Conservation (phyloP, 495 filamentous ascomycete species). For the Tuber melanosporum region DNA sequence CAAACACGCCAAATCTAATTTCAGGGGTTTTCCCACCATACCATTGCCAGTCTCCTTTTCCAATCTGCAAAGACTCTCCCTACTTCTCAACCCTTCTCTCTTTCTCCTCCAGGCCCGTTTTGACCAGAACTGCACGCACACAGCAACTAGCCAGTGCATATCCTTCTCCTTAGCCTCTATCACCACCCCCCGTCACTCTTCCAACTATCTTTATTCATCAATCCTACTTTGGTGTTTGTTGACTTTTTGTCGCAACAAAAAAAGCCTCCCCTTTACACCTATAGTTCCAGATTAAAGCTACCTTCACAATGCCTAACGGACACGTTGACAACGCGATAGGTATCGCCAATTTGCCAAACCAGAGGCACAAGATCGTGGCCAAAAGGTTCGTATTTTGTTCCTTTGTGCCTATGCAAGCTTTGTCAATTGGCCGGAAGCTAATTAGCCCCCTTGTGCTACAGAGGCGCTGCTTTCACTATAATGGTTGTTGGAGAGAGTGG, state of each 20-base stretch:
- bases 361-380: conserved; percentile 98
- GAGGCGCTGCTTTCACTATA: conserved; percentile 93
- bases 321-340: conserved; percentile 62
- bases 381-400: conserved; percentile 55
- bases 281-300: conserved; percentile 6
- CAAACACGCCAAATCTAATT: conserved; percentile 3
- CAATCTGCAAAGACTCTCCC: background rate
- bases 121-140: background rate
- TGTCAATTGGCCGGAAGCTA: conserved; percentile 12
- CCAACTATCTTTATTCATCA: background rate
- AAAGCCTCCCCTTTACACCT: background rate
- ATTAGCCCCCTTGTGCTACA: conserved; percentile 14
- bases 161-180: background rate
- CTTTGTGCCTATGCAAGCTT: background rate
- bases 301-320: conserved; percentile 35
- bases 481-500: conserved; percentile 99
- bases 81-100: background rate
- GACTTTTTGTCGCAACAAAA: background rate
- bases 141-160: background rate
- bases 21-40: conserved; percentile 1
- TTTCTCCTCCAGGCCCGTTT: background rate
- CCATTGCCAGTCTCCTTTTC: conserved; percentile 1
- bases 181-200: background rate
- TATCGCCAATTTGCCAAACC: conserved; percentile 98
- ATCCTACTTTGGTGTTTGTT: background rate